phyloP scores from a whole-genome alignment of 768 basidiomycete genomes.

The Boletus insuetus region DNA sequence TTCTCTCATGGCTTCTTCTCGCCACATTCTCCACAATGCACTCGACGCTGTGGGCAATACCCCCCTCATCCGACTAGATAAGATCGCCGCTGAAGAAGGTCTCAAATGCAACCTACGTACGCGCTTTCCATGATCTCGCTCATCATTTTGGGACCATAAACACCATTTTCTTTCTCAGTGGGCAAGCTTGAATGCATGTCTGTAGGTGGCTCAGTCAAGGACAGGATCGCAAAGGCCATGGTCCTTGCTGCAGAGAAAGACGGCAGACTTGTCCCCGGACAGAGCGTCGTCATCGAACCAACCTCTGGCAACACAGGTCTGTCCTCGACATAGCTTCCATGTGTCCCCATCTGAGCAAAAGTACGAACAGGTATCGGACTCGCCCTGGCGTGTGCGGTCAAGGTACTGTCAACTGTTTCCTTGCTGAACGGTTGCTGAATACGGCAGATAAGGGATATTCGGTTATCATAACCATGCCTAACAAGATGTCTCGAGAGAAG shows the following conservation, averaged over 20 bases:
- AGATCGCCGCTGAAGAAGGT: slow-evolving; percentile 68
- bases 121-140: slow-evolving; percentile 28
- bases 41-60: slow-evolving; percentile 89
- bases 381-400: slow-evolving; percentile 90
- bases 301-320: slow-evolving; percentile 94
- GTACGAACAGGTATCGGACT: slow-evolving; percentile 75
- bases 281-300: slow-evolving; percentile 93
- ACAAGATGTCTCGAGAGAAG: slow-evolving; percentile 97
- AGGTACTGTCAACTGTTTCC: slow-evolving; percentile 48
- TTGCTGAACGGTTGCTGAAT: slow-evolving; percentile 55
- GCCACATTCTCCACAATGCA: slow-evolving; percentile 65
- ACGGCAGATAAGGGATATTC: slow-evolving; percentile 88
- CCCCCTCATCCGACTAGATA: slow-evolving; percentile 83
- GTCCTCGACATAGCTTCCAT: slow-evolving; percentile 14
- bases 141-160: neutral
- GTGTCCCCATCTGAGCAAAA: neutral
- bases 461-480: slow-evolving; percentile 85
- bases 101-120: slow-evolving; percentile 87
- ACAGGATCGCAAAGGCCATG: slow-evolving; percentile 96
- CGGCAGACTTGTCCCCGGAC: slow-evolving; percentile 79
- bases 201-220: slow-evolving; percentile 93
- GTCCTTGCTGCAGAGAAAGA: slow-evolving; percentile 90
- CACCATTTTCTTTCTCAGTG: slow-evolving; percentile 43
- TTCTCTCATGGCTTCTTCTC: slow-evolving; percentile 32
- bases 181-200: slow-evolving; percentile 90